These are phyloP conservation scores for Schwanniomyces yamadae DNA, from an alignment of 805 yeast species.

Conservation along the genomic window DNA sequence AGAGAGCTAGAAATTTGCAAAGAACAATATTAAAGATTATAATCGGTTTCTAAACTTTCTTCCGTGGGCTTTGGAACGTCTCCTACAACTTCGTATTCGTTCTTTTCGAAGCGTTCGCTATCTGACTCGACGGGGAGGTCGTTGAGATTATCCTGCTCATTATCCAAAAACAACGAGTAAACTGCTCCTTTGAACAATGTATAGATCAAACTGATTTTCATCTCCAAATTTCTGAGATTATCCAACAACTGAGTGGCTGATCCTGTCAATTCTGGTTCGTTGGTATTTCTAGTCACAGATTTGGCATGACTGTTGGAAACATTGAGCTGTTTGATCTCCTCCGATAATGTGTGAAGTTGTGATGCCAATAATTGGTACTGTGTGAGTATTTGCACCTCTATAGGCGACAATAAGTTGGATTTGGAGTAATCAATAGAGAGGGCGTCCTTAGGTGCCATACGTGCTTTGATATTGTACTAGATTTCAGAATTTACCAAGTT, in stretches of 20 bases:
- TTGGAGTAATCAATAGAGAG: conserved; percentile 17
- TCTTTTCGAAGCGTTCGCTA: too few relatives aligned
- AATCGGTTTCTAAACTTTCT: too few relatives aligned
- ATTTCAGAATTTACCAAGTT: too few relatives aligned
- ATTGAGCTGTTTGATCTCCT: conserved; percentile 32
- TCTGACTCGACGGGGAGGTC: too few relatives aligned
- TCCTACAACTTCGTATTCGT: conserved; percentile 3
- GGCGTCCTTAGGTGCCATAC: conserved; percentile 16
- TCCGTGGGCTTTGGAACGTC: too few relatives aligned
- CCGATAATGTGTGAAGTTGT: conserved; percentile 30
- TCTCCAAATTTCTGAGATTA: conserved; percentile 58
- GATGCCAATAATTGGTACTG: conserved; percentile 39
- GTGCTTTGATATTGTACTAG: too few relatives aligned
- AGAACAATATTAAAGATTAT: too few relatives aligned
- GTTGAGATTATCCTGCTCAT: conserved; percentile 26
- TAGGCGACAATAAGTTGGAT: conserved; percentile 16
- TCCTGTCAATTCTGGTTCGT: conserved; percentile 10
- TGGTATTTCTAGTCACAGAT: conserved; percentile 4
- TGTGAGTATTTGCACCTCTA: conserved; percentile 34
- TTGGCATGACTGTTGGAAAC: conserved; percentile 6
- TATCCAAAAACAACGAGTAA: conserved; percentile 59
- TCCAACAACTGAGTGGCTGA: conserved; percentile 37
- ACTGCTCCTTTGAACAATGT: conserved; percentile 71
- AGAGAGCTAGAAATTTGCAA: too few relatives aligned
- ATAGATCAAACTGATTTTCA: conserved; percentile 61